Percentiles rank a stretch among this genome's conserved stretches.
phyloP scores from a whole-genome alignment of 1,284 basidiomycete species.

The Malassezia caprae region DNA sequence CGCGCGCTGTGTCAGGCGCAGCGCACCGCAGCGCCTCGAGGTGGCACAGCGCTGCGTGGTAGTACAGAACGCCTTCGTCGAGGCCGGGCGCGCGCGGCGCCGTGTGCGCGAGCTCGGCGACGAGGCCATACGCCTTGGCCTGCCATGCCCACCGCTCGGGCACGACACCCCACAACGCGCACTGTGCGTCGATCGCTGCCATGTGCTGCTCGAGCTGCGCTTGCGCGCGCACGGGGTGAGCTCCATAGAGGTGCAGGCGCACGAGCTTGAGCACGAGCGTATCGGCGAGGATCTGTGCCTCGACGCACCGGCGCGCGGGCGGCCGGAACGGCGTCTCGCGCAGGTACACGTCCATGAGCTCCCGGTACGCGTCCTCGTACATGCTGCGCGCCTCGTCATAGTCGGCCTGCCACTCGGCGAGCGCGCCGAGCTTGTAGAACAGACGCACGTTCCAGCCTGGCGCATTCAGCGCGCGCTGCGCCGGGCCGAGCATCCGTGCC shows the following conservation, averaged over 20 bases:
- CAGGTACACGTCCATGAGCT: slow-evolving; percentile 18
- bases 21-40: slow-evolving; percentile 24
- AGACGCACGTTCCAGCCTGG: slow-evolving; percentile 94
- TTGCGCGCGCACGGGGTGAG: slow-evolving; percentile 59
- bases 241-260: slow-evolving; percentile 69
- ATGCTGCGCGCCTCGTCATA: slow-evolving; percentile 54
- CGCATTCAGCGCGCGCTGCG: slow-evolving; percentile 54
- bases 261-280: slow-evolving; percentile 33
- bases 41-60: slow-evolving; percentile 36
- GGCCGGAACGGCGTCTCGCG: slow-evolving; percentile 73
- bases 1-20: slow-evolving; percentile 2
- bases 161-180: slow-evolving; percentile 89
- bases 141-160: slow-evolving; percentile 97
- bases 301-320: slow-evolving; percentile 91
- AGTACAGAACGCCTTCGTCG: slow-evolving; percentile 3
- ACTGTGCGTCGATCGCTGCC: slow-evolving; percentile 73
- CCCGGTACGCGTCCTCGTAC: slow-evolving; percentile 21
- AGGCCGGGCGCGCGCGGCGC: slow-evolving; percentile 15
- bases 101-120: slow-evolving; percentile 32
- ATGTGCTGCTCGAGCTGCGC: slow-evolving; percentile 72
- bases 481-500: slow-evolving; percentile 7
- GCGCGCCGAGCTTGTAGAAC: slow-evolving; percentile 91
- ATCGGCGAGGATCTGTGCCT: slow-evolving; percentile 90
- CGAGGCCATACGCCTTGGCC: slow-evolving; percentile 59
- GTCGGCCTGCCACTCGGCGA: slow-evolving; percentile 89